phyloP scores from a whole-genome alignment of 2,329 filamentous ascomycete genomes.

The Rhytidhysteron rufulum region DNA sequence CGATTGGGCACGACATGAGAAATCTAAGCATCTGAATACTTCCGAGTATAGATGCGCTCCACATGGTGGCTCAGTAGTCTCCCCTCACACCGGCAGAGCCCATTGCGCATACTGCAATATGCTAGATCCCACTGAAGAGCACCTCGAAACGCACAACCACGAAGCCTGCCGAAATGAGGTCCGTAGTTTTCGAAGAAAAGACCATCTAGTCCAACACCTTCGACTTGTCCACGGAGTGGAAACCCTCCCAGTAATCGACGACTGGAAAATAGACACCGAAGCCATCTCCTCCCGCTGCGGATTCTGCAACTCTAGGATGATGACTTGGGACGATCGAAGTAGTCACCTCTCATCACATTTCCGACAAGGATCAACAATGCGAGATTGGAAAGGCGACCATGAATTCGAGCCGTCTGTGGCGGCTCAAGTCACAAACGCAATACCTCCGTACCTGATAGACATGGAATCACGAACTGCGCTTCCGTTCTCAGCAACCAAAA shows the following conservation, averaged over 20 bases:
- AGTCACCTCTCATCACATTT: constrained; percentile 52
- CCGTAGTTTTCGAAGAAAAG: constrained; percentile 57
- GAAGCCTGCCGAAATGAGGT: constrained; percentile 63
- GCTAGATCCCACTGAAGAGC: constrained; percentile 49
- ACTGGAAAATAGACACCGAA: constrained; percentile 51
- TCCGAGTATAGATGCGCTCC: constrained; percentile 49
- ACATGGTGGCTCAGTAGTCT: constrained; percentile 49
- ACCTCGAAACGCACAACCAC: constrained; percentile 56
- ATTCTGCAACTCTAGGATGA: constrained; percentile 43
- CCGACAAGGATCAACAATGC: constrained; percentile 47
- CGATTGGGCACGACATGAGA: constrained; percentile 26
- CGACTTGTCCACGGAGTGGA: constrained; percentile 56
- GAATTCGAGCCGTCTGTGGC: constrained; percentile 43
- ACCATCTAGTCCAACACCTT: constrained; percentile 58
- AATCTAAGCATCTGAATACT: constrained; percentile 22
- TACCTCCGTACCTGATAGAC: constrained; percentile 45
- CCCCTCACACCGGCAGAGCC: constrained; percentile 50
- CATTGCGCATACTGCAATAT: constrained; percentile 55
- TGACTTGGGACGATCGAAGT: constrained; percentile 43
- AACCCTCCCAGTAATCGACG: constrained; percentile 58
- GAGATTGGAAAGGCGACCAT: constrained; percentile 49
- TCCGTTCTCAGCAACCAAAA: constrained; percentile 40
- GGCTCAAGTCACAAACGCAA: constrained; percentile 41
- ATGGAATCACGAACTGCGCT: constrained; percentile 35
- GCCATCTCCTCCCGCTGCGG: constrained; percentile 50